Evolutionary conservation across 768 basidiomycete species (phyloP), one percentile per base, ranked within the genome.

Genomic region (Xerocomellus chrysenteron): DNA sequence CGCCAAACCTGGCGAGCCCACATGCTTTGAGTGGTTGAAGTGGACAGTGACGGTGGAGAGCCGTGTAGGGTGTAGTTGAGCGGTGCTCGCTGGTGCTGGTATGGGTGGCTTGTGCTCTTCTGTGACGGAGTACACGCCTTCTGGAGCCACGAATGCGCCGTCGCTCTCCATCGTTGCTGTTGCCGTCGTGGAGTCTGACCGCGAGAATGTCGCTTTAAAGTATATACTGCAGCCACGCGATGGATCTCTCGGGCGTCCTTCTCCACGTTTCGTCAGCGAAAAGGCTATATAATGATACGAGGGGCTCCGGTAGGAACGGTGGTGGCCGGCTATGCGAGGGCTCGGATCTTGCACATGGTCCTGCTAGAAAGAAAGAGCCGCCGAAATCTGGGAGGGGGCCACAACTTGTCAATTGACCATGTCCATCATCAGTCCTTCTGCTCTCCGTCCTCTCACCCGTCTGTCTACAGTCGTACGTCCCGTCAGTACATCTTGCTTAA

Each of bases 61-160:
- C 37, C 77, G 81, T 53, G 90, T 84, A 9, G 90, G 86, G 67
- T 80, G 83, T 13, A 68, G 63, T 62, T 57, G 74, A 32, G 71
- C 60, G 47, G 64, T 65, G 54, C 68, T 67, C 45, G 74, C 67
- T 45, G 74, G 73, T 50, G 73, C 73, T 58, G 80, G 79, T 47
- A 76, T 63, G 43, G 79, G 74, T 0, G 88, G 85, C 70, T 86
- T 91, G 78, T 90, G 86, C 67, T 93, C 92, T 64, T 93, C 92
- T 17, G 87, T 90, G 68, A 92, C 82, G 26, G 90, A 87, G 76
- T 94, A 94, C 42, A 93, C 90, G 63, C 92, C 92, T 73, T 94
- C 92, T 50, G 92, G 92, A 35, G 92, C 91, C 44, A 92, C 87
- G 72, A 94, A 92, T 28, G 90, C 88, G 57, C 82, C 81, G 52